These are phyloP conservation scores for Zygotorulaspora chibaensis DNA, from an alignment of 805 yeast genomes.

Conservation along the genomic window DNA sequence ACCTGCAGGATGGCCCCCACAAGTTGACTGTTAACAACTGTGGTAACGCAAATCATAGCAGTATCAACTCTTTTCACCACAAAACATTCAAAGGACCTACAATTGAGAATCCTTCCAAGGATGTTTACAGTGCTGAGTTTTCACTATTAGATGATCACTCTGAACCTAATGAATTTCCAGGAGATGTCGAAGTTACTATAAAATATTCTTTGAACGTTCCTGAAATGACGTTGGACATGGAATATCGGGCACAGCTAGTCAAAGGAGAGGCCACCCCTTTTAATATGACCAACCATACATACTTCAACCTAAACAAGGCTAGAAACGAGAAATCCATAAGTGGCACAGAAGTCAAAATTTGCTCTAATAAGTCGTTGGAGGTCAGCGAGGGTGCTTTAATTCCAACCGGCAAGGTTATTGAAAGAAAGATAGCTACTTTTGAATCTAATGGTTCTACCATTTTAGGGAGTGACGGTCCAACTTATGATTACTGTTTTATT, in stretches of 20 bases:
- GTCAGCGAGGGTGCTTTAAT: slow-evolving; percentile 37
- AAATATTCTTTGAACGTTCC: slow-evolving; percentile 41
- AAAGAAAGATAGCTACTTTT: slow-evolving; percentile 26
- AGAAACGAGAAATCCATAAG: slow-evolving; percentile 30
- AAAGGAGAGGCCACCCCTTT: slow-evolving; percentile 44
- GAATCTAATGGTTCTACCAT: slow-evolving; percentile 24
- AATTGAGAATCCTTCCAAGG: slow-evolving; percentile 33
- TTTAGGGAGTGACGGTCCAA: slow-evolving; percentile 33
- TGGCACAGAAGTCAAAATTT: slow-evolving; percentile 39
- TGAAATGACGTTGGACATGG: slow-evolving; percentile 41
- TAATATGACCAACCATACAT: slow-evolving; percentile 59
- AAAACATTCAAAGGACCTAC: slow-evolving; percentile 52
- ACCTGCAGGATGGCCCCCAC: slow-evolving; percentile 40
- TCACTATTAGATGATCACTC: slow-evolving; percentile 37
- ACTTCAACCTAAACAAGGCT: slow-evolving; percentile 47
- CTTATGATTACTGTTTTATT: slow-evolving; percentile 47
- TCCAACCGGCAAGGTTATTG: slow-evolving; percentile 47
- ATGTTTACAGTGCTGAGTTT: slow-evolving; percentile 37
- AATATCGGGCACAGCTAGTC: slow-evolving; percentile 38
- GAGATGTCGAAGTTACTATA: slow-evolving; percentile 45
- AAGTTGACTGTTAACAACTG: slow-evolving; percentile 43
- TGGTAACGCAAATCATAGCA: slow-evolving; percentile 50
- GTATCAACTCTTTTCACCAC: slow-evolving; percentile 48
- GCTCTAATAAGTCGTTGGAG: slow-evolving; percentile 40
- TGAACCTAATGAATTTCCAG: slow-evolving; percentile 57